phyloP scores from a whole-genome alignment of 169 alveolate species.

The Eimeria falciformis region DNA sequence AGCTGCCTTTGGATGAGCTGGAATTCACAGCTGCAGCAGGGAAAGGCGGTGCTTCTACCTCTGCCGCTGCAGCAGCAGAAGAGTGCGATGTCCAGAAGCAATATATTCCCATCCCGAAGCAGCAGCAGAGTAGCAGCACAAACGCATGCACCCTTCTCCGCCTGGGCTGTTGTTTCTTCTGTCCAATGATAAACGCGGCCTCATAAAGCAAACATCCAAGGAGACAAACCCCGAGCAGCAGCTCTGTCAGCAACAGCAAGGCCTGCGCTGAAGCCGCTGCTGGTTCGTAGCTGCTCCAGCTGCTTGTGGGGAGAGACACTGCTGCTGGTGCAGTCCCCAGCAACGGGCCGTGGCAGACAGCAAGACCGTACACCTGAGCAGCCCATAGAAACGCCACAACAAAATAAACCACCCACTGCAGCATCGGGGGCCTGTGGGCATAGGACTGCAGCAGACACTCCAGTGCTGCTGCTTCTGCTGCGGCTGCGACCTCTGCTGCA shows the following conservation, averaged over 20 bases:
- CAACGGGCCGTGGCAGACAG: not conserved
- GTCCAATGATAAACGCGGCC: not conserved
- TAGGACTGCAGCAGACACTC: constrained; percentile 24
- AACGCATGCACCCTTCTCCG: not conserved
- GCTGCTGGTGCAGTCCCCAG: constrained; percentile 20
- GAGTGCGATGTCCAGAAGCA: not conserved
- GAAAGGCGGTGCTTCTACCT: not conserved
- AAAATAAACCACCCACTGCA: constrained; percentile 8
- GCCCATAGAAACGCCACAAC: constrained; percentile 1
- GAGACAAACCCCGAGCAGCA: not conserved
- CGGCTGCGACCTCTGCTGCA: constrained; percentile 15
- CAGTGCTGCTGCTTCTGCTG: not conserved
- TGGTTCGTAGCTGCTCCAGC: constrained; percentile 9
- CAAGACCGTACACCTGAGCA: not conserved
- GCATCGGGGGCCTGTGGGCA: not conserved
- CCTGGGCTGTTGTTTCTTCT: not conserved
- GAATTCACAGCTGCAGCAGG: not conserved
- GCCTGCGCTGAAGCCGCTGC: not conserved
- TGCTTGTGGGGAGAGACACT: not conserved
- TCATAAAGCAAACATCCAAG: not conserved
- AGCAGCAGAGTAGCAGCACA: not conserved
- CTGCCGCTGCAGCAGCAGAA: not conserved
- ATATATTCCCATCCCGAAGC: not conserved
- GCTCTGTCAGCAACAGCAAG: constrained; percentile 20
- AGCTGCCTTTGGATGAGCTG: not conserved